Base-by-base conservation (phyloP, 2,329 filamentous ascomycete species). In the Triangularia verruculosa region DNA sequence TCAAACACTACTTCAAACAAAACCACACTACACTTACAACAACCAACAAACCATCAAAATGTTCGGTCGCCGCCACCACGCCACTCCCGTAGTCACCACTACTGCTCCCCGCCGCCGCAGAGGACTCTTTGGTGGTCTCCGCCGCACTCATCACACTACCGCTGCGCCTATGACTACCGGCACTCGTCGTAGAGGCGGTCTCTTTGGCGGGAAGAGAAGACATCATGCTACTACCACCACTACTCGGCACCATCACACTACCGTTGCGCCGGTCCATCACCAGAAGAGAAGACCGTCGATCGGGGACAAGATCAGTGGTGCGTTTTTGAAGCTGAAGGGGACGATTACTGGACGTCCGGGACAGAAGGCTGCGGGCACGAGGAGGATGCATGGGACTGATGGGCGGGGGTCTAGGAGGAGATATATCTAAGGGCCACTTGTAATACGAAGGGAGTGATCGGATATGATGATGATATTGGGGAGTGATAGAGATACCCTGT, bases 241-340 rank as follows among this genome's bases (percentile, higher is more conserved):
- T 20, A 43, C 17, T 17, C 56, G 20, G 1, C 56, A 57, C 24
- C 32, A 28, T 17, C 54, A 53, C 54, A 59, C 43, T n/a, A 59
- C 57, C 12, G 28, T 32, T 20, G 28, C 64, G 3, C 60, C 58
- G 8, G 62, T 61, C 6, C 83, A 86, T 66, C 87, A 89, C 73
- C 89, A 91, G 61, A 84, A 86, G 74, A 86, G 90, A 72, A 86
- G 88, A 71, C 82, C 86, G 2, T 85, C 82, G 43, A 79, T 93
- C 68, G 89, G 89, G 55, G 91, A 94, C 78, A 94, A 93, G 77
- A 83, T 94, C 70, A 88, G 84, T 57, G 91, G 91, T 17, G 90
- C 90, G 0, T 79, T 94, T 74, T 81, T 91, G 78, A 91, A 85
- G 79, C 76, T 94, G 67, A 87, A 86, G 75, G 91, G 91, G 7